Base-by-base conservation (phyloP, 371 early-diverging fungal genomes). In the Zopfochytrium polystomum region DNA sequence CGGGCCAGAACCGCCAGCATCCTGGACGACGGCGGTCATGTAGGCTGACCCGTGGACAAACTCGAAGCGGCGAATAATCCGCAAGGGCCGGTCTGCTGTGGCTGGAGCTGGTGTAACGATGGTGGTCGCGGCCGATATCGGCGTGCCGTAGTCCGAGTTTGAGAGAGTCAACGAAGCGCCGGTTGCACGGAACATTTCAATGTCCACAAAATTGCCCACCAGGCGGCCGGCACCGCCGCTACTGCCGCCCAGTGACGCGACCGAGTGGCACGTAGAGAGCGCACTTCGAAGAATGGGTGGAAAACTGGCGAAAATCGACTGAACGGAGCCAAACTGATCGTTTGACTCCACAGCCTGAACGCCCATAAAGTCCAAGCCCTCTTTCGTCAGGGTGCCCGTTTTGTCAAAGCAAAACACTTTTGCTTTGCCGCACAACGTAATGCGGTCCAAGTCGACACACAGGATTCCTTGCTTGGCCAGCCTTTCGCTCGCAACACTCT, bases 341-440 rank as follows among this genome's bases (percentile, higher is more conserved):
- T n/a, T n/a, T n/a, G n/a, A n/a, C n/a, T n/a, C n/a, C 43, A 63
- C 22, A 7, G 18, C 11, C 20, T 80, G 79, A 35, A 80, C 63
- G 35, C 78, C 79, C 56, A 70, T 72, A 58, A 89, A 83, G 60
- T 90, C 88, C 18, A 93, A 76, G 7, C 85, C 84, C 58, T 86
- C 87, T 44, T 86, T 80, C 2, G 91, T 91, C 32, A 90, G 65
- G 3, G 90, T 91, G 38, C 38, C 81, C 42, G 93, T 92, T 78
- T 95, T 93, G 76, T 95, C 95, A 66, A 92, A 95, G 66, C 92
- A 93, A 62, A 95, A 92, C 26, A 95, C 83, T 77, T 95, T 88
- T 38, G 96, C 82, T 60, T 90, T 88, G 52, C 92, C 96, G 18
- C 93, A 38, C 18, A 38, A 18, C 46, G 90, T 84, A 60, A 96